phyloP scores from a whole-genome alignment of 2,329 filamentous ascomycete genomes.

The Tolypocladium endophyticum region DNA sequence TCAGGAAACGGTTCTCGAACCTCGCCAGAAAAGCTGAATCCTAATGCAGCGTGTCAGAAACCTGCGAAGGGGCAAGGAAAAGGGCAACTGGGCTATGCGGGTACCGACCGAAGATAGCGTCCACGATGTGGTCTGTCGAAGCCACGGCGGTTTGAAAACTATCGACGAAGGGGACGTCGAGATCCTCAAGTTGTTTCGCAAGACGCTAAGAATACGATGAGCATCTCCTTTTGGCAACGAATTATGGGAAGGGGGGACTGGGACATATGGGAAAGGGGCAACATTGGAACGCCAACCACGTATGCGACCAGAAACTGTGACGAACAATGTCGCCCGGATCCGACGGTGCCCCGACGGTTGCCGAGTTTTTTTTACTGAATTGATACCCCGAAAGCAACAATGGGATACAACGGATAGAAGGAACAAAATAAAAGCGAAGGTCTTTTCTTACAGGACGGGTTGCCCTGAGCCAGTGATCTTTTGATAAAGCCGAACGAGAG shows the following conservation, averaged over 20 bases:
- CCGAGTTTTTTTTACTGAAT: not conserved
- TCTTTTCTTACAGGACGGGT: too few species aligned
- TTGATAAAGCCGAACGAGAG: not conserved
- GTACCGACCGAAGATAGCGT: conserved; percentile 76
- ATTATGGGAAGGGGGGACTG: not conserved
- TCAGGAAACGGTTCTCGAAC: conserved; percentile 84
- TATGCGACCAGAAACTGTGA: not conserved
- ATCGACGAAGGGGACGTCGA: conserved; percentile 72
- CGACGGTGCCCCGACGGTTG: not conserved
- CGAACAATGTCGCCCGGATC: not conserved
- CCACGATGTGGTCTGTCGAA: conserved; percentile 70
- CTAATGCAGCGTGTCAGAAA: conserved; percentile 24
- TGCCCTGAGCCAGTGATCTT: too few species aligned
- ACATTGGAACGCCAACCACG: not conserved
- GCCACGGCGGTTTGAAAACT: conserved; percentile 62
- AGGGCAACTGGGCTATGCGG: not conserved
- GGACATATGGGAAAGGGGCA: not conserved
- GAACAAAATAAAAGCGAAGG: conserved; percentile 1
- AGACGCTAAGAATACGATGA: conserved; percentile 51
- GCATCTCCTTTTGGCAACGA: conserved; percentile 6
- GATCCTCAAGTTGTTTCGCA: conserved; percentile 71
- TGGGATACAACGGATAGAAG: conserved; percentile 8
- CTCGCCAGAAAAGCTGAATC: conserved; percentile 86
- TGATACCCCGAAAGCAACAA: conserved; percentile 6
- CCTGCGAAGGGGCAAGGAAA: not conserved